phyloP scores from a whole-genome alignment of 177 flowering plant genomes.

The Vitis hybrid region DNA sequence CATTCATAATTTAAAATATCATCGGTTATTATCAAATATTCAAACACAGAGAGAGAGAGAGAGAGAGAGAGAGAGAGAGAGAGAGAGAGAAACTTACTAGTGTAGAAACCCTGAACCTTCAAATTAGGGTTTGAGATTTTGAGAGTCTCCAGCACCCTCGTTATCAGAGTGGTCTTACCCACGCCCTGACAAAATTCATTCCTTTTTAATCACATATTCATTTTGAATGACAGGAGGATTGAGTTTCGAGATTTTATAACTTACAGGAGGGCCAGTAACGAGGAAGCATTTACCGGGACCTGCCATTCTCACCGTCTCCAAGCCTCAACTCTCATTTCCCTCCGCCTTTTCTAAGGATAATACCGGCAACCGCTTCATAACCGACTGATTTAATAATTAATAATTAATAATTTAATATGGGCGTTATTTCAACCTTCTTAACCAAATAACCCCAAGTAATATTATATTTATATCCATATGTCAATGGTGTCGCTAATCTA shows the following conservation, averaged over 20 bases:
- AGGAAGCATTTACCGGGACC: constrained; percentile 64
- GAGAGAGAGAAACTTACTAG: constrained; percentile 38
- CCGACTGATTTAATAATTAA: too few species aligned
- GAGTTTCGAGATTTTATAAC: background rate
- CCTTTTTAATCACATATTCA: too few species aligned
- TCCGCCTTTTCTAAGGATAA: background rate
- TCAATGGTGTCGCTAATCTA: too few species aligned
- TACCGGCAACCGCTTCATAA: background rate
- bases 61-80: background rate
- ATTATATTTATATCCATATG: too few species aligned
- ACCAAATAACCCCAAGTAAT: too few species aligned
- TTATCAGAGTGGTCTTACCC: constrained; percentile 73
- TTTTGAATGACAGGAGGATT: too few species aligned
- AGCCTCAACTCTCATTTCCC: background rate
- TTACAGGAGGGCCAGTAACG: constrained; percentile 75
- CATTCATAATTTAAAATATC: background rate
- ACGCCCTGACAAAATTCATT: constrained; percentile 46
- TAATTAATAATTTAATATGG: too few species aligned
- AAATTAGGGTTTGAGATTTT: constrained; percentile 52
- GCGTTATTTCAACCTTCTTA: too few species aligned
- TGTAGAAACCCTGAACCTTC: constrained; percentile 76
- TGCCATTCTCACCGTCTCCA: constrained; percentile 29
- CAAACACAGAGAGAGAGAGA: too few species aligned
- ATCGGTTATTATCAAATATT: background rate
- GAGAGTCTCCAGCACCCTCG: constrained; percentile 56